These are phyloP conservation scores for Niveomyces coronatus DNA, from an alignment of 2,329 filamentous ascomycete species.

Conservation along the genomic window DNA sequence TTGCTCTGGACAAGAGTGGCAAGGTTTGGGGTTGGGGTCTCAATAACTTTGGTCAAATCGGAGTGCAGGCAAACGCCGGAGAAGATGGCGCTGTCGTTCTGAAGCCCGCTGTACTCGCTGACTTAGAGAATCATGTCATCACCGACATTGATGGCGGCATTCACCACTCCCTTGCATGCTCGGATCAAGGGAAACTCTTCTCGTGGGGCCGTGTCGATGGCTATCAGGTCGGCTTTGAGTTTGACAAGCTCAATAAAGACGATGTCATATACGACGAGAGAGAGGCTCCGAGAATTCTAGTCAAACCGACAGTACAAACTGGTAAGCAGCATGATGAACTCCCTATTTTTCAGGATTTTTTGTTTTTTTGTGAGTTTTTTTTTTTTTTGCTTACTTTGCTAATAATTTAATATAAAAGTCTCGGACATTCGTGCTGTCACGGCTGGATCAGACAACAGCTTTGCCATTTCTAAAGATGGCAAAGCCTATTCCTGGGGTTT, in stretches of 20 bases:
- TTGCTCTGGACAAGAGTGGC: conserved; percentile 62
- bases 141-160: conserved; percentile 56
- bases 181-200: conserved; percentile 44
- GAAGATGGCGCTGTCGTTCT: conserved; percentile 55
- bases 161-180: conserved; percentile 64
- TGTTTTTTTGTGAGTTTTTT: too few species aligned
- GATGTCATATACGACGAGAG: conserved; percentile 53
- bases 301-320: conserved; percentile 27
- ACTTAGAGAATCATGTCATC: conserved; percentile 54
- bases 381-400: background rate
- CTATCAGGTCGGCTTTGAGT: conserved; percentile 43
- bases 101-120: conserved; percentile 57
- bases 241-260: conserved; percentile 38
- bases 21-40: conserved; percentile 74
- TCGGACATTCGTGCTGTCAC: conserved; percentile 45
- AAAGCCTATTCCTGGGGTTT: conserved; percentile 75
- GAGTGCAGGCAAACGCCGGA: conserved; percentile 44
- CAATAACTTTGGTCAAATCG: conserved; percentile 80
- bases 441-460: conserved; percentile 62
- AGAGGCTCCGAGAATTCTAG: conserved; percentile 54
- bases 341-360: too few species aligned
- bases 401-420: conserved; percentile 24
- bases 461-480: conserved; percentile 60
- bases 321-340: conserved; percentile 35
- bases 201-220: conserved; percentile 50